Evolutionary conservation across 2,329 filamentous ascomycete species (phyloP), one percentile per base, ranked within the genome.

Genomic region (Trematosphaeria pertusa): DNA sequence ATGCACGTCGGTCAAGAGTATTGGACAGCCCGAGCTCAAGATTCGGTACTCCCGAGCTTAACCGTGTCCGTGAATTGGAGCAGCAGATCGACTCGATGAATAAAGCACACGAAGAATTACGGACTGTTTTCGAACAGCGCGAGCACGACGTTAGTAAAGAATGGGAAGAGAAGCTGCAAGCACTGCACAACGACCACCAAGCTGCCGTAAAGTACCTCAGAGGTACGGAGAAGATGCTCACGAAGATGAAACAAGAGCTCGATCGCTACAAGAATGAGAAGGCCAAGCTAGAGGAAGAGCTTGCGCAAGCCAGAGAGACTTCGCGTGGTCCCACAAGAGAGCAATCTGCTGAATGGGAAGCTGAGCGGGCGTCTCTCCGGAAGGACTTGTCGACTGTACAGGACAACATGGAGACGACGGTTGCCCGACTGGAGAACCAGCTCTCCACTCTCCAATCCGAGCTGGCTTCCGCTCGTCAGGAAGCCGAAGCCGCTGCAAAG

Each of bases 201-300:
- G 96, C 94, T 32, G 93, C 94, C 12, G 92, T 97, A 38, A 94
- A 97, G 73, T 99, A 99, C 66, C 90, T 99, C 59, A 95, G 96
- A 73, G 94, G 94, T 48, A 97, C 94, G 1, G 94, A 99, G 74
- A 97, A 97, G 81, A 97, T 99, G 91, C 83, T 99, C 37, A 92
- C 94, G 73, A 93, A 95, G 72, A 93, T 99, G 81, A 97, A 97
- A 77, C 91, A 97, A 64, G 94, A 99, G 74, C 80, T 99, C n/a
- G 81, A 88, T 43, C 89, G 91, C 47, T 94, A 95, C 75, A 97
- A 97, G 80, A 76, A 85, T 10, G 88, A 94, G 51, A 97, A 97
- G 64, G 78, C 81, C 14, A 88, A 88, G 50, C 79, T 99, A 31
- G 92, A 94, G 71, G 82, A 85, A 36, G 91, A 97, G 64, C 78